Evolutionary conservation across 176 grass and related monocot species (phyloP), one percentile per base, ranked within the genome.

Genomic region (Phoenix roebelenii): DNA sequence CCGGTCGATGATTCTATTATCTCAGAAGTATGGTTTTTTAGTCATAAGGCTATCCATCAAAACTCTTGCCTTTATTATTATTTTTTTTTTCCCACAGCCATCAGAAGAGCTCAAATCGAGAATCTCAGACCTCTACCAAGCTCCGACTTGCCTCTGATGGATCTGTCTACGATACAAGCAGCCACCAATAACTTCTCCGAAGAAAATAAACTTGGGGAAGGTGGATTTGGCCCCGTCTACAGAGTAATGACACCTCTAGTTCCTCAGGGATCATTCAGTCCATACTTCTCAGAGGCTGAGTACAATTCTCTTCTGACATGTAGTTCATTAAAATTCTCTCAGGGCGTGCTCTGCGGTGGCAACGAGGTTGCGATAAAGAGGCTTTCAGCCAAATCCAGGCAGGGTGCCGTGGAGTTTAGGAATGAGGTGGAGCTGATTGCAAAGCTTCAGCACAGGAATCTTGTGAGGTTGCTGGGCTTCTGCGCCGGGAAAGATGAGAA

Each of bases 401-500:
- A 95, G 67, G 90, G 90, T 12, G 54, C 67, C 1, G 74, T 66
- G 30, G 85, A 80, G 64, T 80, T 95, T 70, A 30, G 77, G 67
- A 95, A 95, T 56, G 90, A 95, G 74, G 86, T 90, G 25, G 86
- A 87, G 70, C 70, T 81, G 70, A 89, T 95, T 64, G 90, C 90
- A 52, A 95, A 95, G 69, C 83, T 95, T 65, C 86, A 95, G 78
- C 90, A 95, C 75, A 56, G 90, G 69, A 95, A 95, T 71, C 71
- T 95, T 52, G 90, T 89, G 65, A 67, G 83, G 54, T 53, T 95
- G 35, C 66, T 95, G 67, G 86, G 90, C 32, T 89, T 77, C 66
- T 95, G 90, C 72, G 79, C 89, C 16, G 83, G 82, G 74, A 79
- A 61, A 61, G 86, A 95, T 7, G 90, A 95, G 74, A 95, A 90